phyloP scores from a whole-genome alignment of 139 green algal genomes.

The Monoraphidium neglectum region DNA sequence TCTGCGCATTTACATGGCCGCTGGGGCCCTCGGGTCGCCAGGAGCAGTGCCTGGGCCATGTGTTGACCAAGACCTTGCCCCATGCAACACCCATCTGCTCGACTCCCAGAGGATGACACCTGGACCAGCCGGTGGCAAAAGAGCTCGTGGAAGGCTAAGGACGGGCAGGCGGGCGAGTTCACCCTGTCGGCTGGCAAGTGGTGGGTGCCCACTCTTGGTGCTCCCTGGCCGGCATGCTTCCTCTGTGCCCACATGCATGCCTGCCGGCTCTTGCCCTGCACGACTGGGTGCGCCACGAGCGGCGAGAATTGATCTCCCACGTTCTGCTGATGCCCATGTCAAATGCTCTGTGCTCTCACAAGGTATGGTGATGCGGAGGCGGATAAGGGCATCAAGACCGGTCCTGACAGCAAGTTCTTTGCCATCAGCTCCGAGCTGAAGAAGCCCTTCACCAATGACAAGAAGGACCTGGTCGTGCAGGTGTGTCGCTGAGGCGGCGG shows the following conservation, averaged over 20 bases:
- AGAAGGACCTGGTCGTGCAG: conserved; percentile 87
- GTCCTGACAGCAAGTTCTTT: conserved; percentile 81
- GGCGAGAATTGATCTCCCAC: no score
- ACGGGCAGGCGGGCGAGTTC: conserved; percentile 74
- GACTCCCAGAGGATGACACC: conserved; percentile 36
- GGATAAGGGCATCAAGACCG: conserved; percentile 83
- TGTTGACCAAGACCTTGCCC: neutral
- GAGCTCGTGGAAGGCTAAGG: conserved; percentile 70
- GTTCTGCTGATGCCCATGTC: no score
- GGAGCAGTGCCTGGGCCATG: neutral
- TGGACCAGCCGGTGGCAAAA: conserved; percentile 78
- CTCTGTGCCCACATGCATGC: no score
- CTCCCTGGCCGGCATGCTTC: no score
- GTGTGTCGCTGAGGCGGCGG: conserved; percentile 34
- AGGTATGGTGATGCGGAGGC: conserved; percentile 58
- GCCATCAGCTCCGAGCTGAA: conserved; percentile 60
- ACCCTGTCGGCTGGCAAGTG: conserved; percentile 73
- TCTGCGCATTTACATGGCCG: conserved; percentile 1
- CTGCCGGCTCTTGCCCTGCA: no score
- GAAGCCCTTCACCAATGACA: conserved; percentile 76
- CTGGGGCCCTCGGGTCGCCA: neutral
- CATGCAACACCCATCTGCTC: neutral
- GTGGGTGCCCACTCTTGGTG: no score
- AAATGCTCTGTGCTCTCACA: no score
- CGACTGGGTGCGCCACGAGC: no score